A percentile compares a stretch with the other conserved stretches of the same genome.
Conservation (phyloP, 2,329 filamentous ascomycete genomes). For the Fusarium siculi region DNA sequence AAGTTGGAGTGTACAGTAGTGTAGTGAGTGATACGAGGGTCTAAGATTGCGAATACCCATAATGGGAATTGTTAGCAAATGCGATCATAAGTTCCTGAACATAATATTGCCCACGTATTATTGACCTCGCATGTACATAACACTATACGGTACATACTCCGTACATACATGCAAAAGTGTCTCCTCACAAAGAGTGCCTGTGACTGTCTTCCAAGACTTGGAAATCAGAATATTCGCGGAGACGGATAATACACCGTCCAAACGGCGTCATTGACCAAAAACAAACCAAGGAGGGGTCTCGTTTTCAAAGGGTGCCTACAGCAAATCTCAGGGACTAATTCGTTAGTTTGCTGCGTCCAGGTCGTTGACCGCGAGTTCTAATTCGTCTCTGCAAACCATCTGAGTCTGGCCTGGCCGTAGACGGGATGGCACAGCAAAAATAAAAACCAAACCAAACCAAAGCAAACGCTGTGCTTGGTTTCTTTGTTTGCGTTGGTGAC, state of each 20-base stretch:
- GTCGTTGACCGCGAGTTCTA: background rate
- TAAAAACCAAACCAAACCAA: background rate
- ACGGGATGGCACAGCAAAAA: constrained; percentile 1
- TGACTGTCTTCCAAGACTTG: background rate
- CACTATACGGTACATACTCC: background rate
- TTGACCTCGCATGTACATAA: background rate
- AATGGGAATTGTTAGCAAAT: constrained; percentile 20
- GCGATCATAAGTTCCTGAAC: constrained; percentile 1
- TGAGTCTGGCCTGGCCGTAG: background rate
- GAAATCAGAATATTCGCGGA: constrained; percentile 21
- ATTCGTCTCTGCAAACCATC: constrained; percentile 4
- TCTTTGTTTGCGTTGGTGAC: constrained; percentile 26
- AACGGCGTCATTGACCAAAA: constrained; percentile 27
- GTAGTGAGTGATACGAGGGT: background rate
- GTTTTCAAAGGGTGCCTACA: constrained; percentile 26
- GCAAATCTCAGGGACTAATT: constrained; percentile 10
- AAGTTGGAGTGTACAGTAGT: background rate
- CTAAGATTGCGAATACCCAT: constrained; percentile 14
- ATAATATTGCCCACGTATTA: background rate
- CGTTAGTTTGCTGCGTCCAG: background rate
- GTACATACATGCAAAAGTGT: background rate
- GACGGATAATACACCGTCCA: constrained; percentile 20
- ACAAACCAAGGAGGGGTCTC: background rate
- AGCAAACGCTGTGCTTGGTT: constrained; percentile 1
- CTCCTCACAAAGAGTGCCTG: constrained; percentile 16